Evolutionary conservation across 1,284 basidiomycete species (phyloP).

Genomic region (Hypsizygus ulmarius): DNA sequence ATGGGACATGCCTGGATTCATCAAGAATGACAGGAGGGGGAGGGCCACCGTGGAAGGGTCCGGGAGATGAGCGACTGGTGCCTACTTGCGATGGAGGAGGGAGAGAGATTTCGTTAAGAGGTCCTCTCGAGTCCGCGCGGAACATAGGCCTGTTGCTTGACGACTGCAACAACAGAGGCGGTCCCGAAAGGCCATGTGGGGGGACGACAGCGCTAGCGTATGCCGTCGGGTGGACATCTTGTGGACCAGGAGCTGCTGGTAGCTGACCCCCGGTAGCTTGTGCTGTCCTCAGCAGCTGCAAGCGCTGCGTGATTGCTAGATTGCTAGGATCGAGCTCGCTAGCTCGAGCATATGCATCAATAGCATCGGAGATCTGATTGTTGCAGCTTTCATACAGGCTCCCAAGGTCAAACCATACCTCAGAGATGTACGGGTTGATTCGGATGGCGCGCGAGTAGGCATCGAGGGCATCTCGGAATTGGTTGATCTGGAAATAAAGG

Average conservation of each 20-base stretch:
- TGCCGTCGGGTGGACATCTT: conserved; percentile 93
- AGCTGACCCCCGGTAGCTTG: conserved; percentile 78
- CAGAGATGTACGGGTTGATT: conserved; percentile 98
- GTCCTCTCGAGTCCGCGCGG: conserved; percentile 63
- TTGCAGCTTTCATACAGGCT: conserved; percentile 98
- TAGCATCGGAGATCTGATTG: conserved; percentile 98
- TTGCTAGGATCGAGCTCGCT: conserved; percentile 87
- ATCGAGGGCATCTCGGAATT: conserved; percentile 96
- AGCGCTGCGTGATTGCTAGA: conserved; percentile 71
- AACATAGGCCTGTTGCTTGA: conserved; percentile 54
- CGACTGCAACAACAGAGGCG: conserved; percentile 58
- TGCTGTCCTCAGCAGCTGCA: conserved; percentile 76
- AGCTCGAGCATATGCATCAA: conserved; percentile 94
- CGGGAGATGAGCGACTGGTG: conserved; percentile 50
- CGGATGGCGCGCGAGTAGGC: conserved; percentile 98
- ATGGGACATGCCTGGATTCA: conserved; percentile 58
- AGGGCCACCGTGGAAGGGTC: conserved; percentile 74
- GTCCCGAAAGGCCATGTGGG: conserved; percentile 60
- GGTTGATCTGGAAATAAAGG: conserved; percentile 99
- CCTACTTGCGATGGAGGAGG: conserved; percentile 55
- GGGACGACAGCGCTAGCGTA: conserved; percentile 77
- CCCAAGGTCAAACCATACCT: conserved; percentile 99
- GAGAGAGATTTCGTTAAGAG: conserved; percentile 55
- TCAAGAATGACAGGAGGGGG: conserved; percentile 76
- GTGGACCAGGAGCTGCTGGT: conserved; percentile 83